These are phyloP conservation scores for Sclerotinia spermophila DNA, from an alignment of 2,329 filamentous ascomycete genomes.

Conservation along the genomic window DNA sequence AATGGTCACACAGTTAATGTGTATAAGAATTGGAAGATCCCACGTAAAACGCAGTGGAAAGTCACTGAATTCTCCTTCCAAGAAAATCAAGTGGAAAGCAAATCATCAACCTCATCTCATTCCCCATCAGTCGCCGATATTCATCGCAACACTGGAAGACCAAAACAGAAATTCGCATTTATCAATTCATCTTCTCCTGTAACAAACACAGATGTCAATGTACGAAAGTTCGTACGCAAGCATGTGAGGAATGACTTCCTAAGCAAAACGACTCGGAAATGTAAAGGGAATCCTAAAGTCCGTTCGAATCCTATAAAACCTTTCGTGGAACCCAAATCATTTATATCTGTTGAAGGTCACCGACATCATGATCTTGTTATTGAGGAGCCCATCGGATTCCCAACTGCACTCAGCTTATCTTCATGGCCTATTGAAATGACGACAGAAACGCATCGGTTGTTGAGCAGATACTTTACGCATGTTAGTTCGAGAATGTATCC, in stretches of 20 bases:
- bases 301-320: neutral
- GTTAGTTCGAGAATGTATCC: slow-evolving; percentile 23
- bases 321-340: neutral
- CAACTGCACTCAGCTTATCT: slow-evolving; percentile 21
- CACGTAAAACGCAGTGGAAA: neutral
- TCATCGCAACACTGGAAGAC: neutral
- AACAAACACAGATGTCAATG: slow-evolving; percentile 17
- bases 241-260: slow-evolving; percentile 28
- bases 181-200: slow-evolving; percentile 20
- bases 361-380: neutral
- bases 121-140: neutral
- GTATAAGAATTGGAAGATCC: slow-evolving; percentile 7
- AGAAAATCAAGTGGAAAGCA: neutral
- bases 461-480: slow-evolving; percentile 24
- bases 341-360: neutral
- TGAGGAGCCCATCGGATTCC: slow-evolving; percentile 18
- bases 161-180: slow-evolving; percentile 22
- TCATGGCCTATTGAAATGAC: slow-evolving; percentile 24
- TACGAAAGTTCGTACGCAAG: slow-evolving; percentile 22
- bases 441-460: slow-evolving; percentile 20
- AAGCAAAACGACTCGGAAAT: slow-evolving; percentile 12
- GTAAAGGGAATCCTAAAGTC: slow-evolving; percentile 1
- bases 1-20: neutral
- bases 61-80: neutral
- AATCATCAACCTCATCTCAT: neutral